A percentile compares a stretch with the other conserved stretches of the same genome.
Evolutionary conservation across 352 stramenopile genomes (phyloP).

Genomic region (Phytophthora podocarpi): DNA sequence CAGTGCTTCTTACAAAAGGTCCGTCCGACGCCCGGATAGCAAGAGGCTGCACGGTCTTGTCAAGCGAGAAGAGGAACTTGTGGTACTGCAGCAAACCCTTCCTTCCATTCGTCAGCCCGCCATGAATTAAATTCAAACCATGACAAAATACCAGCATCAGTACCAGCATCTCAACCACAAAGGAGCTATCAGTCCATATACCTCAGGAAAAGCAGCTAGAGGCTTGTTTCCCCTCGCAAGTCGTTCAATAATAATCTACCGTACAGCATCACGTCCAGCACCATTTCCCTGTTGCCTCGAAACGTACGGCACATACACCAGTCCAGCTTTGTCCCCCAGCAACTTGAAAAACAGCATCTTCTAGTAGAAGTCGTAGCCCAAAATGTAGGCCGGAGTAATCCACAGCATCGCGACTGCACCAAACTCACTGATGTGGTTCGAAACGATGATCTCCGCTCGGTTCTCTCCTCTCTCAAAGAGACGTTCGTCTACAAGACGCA

Average conservation of each 20-base stretch:
- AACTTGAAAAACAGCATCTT: constrained; percentile 75
- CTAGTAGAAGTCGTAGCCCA: constrained; percentile 89
- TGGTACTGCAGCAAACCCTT: constrained; percentile 77
- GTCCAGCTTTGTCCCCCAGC: constrained; percentile 60
- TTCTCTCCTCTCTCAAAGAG: constrained; percentile 31
- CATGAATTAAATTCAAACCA: too few relatives aligned
- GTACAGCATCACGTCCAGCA: constrained; percentile 52
- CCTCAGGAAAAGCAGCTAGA: constrained; percentile 65
- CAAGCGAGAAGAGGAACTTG: constrained; percentile 81
- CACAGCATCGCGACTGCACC: constrained; percentile 62
- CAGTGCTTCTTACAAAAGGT: constrained; percentile 54
- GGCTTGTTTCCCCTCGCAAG: constrained; percentile 56
- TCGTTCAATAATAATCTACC: constrained; percentile 68
- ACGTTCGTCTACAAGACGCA: constrained; percentile 45
- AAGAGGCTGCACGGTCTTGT: constrained; percentile 63
- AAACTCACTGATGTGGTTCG: constrained; percentile 83
- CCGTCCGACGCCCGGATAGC: constrained; percentile 66
- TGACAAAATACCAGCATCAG: neutral
- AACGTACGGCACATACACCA: constrained; percentile 74
- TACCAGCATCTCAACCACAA: neutral
- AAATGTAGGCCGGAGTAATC: constrained; percentile 54
- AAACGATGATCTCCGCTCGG: constrained; percentile 55
- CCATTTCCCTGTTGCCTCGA: constrained; percentile 61
- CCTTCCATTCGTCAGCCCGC: constrained; percentile 67
- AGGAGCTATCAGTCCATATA: constrained; percentile 11